Evolutionary conservation across 1,284 basidiomycete genomes (phyloP), one percentile per base, ranked within the genome.

Genomic region (Amylostereum areolatum): DNA sequence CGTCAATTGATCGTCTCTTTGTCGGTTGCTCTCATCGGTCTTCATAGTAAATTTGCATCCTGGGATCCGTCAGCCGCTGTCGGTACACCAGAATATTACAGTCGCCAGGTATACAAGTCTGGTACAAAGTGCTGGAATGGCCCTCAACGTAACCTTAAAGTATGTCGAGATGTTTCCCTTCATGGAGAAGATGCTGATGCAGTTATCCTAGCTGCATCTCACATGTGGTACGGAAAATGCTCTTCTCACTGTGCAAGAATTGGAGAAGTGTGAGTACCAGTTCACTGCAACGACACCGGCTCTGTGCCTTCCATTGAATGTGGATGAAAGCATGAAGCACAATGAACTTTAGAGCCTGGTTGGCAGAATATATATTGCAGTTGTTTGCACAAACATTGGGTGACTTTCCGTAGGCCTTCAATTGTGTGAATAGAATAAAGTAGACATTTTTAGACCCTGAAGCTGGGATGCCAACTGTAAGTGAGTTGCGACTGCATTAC

Each of bases 91-190:
- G 83, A 77, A 42, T 96, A 86, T 67, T 96, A 96, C 67, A 69
- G 75, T 45, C 85, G 82, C 58, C 92, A 96, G 63, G 67, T 81
- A 11, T 98, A 97, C 70, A 82, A 81, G 34, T 74, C 80, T 43
- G 96, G 95, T 36, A 74, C 89, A 1, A 83, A 85, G 63, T 99
- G 96, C 74, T 99, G 96, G 96, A 99, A 99, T 62, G 96, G 96
- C 0, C 96, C 96, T 1, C 80, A 89, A 56, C 83, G 93, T 24
- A 92, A 80, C 56, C 81, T 91, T 18, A 72, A 81, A 58, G 91
- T 90, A 65, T n/a, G n/a, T n/a, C n/a, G n/a, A 28, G 4, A 9
- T 36, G 37, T 32, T 34, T 31, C 34, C 39, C 4, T 51, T 45
- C n/a, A 11, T 39, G 1, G 41, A 27, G 9, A 34, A 42, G 46